Evolutionary conservation across 805 yeast species (phyloP).

Genomic region (Spathaspora girioi): DNA sequence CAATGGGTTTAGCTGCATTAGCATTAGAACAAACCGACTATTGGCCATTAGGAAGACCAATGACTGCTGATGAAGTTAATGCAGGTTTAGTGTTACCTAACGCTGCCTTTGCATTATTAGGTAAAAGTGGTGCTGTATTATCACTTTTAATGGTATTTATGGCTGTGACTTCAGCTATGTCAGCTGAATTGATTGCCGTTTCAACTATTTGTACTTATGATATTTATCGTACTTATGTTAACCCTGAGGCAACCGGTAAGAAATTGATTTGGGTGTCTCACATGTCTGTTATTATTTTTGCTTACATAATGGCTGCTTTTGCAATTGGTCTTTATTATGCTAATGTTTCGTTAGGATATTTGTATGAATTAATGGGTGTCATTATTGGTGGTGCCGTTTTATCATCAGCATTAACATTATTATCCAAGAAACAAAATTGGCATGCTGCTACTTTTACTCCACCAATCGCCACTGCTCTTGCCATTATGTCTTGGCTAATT

Average conservation of each 20-base stretch:
- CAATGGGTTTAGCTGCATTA: slow-evolving; percentile 82
- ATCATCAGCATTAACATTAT: slow-evolving; percentile 65
- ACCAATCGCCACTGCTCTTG: slow-evolving; percentile 67
- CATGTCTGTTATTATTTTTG: slow-evolving; percentile 52
- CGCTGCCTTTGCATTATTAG: slow-evolving; percentile 81
- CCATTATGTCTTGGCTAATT: slow-evolving; percentile 58
- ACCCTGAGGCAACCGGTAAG: slow-evolving; percentile 76
- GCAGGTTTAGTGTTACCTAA: slow-evolving; percentile 80
- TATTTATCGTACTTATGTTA: slow-evolving; percentile 74
- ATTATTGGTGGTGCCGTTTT: slow-evolving; percentile 84
- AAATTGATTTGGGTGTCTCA: slow-evolving; percentile 69
- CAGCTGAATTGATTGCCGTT: slow-evolving; percentile 86
- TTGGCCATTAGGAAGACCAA: slow-evolving; percentile 74
- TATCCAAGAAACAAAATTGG: slow-evolving; percentile 61
- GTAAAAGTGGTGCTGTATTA: slow-evolving; percentile 86
- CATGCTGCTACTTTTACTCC: slow-evolving; percentile 76
- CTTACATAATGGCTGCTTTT: slow-evolving; percentile 72
- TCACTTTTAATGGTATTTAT: slow-evolving; percentile 75
- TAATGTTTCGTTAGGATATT: slow-evolving; percentile 79
- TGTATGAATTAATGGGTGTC: slow-evolving; percentile 86
- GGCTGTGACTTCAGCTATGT: slow-evolving; percentile 92
- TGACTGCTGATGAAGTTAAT: slow-evolving; percentile 65
- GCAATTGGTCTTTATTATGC: slow-evolving; percentile 81
- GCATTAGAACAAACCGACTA: slow-evolving; percentile 64
- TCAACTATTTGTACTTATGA: slow-evolving; percentile 85